Evolutionary conservation across 2,329 filamentous ascomycete species (phyloP), one percentile per base, ranked within the genome.

Genomic region (Macrophomina pseudophaseolina): DNA sequence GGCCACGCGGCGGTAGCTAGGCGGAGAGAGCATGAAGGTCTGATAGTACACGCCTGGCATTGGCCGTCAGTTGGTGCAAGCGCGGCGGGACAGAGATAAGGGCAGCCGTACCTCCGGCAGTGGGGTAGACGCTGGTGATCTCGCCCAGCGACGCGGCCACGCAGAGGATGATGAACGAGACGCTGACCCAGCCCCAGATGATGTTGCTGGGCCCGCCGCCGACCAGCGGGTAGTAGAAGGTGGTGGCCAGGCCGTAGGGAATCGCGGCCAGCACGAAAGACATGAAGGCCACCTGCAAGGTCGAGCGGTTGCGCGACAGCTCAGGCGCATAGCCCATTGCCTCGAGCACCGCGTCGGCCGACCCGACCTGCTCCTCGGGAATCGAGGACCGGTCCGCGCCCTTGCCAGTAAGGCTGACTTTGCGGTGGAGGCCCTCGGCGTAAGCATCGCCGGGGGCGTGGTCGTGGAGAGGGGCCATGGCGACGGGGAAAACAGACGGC

Each of bases 211-310:
- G 87, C 1, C 90, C 90, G 68, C 90, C 90, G 69, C 86, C 87
- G 66, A 86, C 80, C 49, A 91, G 78, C 3, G 90, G 89, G 74
- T 91, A 91, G 76, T 84, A 84, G 70, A 92, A 77, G 7, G 89
- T 92, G 1, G 90, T 92, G 52, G 88, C 85, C 46, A 92, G 83
- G 72, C 90, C 90, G 77, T 91, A 92, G 9, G 90, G 90, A 68
- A 92, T 90, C 2, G 90, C 89, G 56, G 90, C 89, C 64, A 92
- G 85, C 71, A 92, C 90, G 74, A 92, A 92, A 68, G 88, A 90
- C 89, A 91, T 91, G 83, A 91, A 91, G 71, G 88, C 88, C 64
- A 91, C 88, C 77, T 90, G 88, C 70, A 87, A 82, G 1, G 88
- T 91, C 52, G 88, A 90, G 65, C 89, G 85, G 72, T 85, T 90